phyloP scores from a whole-genome alignment of 2,329 filamentous ascomycete genomes.

The Penicillium hordei region DNA sequence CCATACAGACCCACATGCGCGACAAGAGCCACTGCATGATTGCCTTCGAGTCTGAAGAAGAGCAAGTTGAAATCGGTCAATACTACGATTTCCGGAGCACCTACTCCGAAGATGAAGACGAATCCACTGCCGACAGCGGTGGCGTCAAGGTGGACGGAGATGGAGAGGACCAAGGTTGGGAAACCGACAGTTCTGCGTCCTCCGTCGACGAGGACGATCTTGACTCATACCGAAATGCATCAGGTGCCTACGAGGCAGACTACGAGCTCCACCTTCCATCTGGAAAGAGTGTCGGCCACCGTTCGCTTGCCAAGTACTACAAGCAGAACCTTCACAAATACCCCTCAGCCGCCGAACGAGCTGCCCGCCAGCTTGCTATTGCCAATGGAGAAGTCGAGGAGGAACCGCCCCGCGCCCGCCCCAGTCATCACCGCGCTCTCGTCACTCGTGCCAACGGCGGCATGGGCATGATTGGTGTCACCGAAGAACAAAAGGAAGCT shows the following conservation, averaged over 20 bases:
- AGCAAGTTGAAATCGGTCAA: slow-evolving; percentile 91
- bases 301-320: slow-evolving; percentile 83
- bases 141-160: slow-evolving; percentile 65
- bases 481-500: slow-evolving; percentile 70
- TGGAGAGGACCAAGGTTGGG: slow-evolving; percentile 78
- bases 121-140: slow-evolving; percentile 52
- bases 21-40: slow-evolving; percentile 98
- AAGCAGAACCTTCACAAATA: slow-evolving; percentile 88
- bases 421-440: slow-evolving; percentile 53
- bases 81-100: slow-evolving; percentile 97
- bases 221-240: slow-evolving; percentile 75
- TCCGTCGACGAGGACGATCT: slow-evolving; percentile 83
- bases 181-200: slow-evolving; percentile 89
- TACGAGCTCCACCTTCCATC: slow-evolving; percentile 91
- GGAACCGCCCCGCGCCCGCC: slow-evolving; percentile 40
- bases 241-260: slow-evolving; percentile 83
- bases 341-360: slow-evolving; percentile 74
- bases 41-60: slow-evolving; percentile 80
- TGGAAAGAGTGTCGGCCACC: slow-evolving; percentile 84
- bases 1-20: slow-evolving; percentile 93
- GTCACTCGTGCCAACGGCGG: slow-evolving; percentile 70
- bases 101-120: slow-evolving; percentile 77
- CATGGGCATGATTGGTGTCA: slow-evolving; percentile 73
- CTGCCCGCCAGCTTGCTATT: slow-evolving; percentile 63
- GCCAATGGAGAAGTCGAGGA: slow-evolving; percentile 50